Conservation (phyloP, 192 early-diverging fungal genomes). For the Irineochytrium annulatum region DNA sequence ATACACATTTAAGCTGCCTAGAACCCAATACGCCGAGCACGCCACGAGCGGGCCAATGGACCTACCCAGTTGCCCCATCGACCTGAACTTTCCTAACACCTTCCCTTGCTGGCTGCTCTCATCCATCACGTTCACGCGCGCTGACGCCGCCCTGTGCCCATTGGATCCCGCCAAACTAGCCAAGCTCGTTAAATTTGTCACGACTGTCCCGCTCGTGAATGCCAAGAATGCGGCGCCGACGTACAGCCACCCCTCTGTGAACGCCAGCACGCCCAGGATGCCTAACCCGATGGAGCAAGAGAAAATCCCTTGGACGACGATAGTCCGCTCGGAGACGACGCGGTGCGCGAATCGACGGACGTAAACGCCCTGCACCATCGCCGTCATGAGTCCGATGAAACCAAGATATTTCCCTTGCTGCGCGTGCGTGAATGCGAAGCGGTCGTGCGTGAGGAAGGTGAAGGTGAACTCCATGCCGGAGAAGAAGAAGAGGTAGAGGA, state of each 20-base stretch:
- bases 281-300: constrained; percentile 62
- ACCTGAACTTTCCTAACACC: constrained; percentile 79
- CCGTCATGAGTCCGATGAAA: constrained; percentile 81
- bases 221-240: constrained; percentile 81
- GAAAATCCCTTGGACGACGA: constrained; percentile 77
- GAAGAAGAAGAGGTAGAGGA: constrained; percentile 86
- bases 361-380: constrained; percentile 90
- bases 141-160: constrained; percentile 2
- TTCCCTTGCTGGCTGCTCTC: constrained; percentile 55
- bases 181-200: constrained; percentile 80
- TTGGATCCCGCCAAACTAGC: constrained; percentile 45
- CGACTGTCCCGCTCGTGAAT: constrained; percentile 91
- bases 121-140: neutral
- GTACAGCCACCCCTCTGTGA: constrained; percentile 43
- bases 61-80: constrained; percentile 87
- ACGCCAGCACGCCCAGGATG: constrained; percentile 51
- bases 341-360: constrained; percentile 70
- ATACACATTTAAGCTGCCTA: constrained; percentile 37
- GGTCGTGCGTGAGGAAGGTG: constrained; percentile 92
- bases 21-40: constrained; percentile 80
- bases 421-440: constrained; percentile 78
- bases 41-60: constrained; percentile 82
- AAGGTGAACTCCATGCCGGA: constrained; percentile 99
- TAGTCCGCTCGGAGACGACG: constrained; percentile 57
- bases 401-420: constrained; percentile 84